Base-by-base conservation (phyloP, 768 basidiomycete genomes). In the Tylopilus sp. region DNA sequence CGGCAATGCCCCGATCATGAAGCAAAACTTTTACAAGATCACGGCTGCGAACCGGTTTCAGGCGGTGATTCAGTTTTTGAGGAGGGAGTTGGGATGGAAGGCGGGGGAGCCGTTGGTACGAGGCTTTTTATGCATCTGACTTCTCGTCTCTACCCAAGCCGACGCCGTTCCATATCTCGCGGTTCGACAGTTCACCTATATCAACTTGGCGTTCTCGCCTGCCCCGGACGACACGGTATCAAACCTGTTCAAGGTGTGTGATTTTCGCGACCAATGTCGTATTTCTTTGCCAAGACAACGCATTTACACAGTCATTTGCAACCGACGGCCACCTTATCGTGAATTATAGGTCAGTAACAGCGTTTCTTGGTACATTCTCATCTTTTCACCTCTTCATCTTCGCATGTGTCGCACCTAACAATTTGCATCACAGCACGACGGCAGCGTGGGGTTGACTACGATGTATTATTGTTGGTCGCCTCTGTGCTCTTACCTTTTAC, bases 1-100 rank as follows among this genome's bases (percentile, higher is more conserved):
- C 11, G 96, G 96, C 42, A 95, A 96, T 62, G 96, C 95, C 1
- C 96, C 96, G 0, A 94, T 99, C 63, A 97, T 99, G 95, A 95
- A 89, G 74, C 92, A 96, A 73, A 98, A 96, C 74, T 90, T 95
- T 62, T 98, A 93, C 83, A 96, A 95, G 78, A 95, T 98, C 64
- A 93, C 94, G 0, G 89, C 94, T 13, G 86, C 88, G 36, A 94
- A 97, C 68, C 80, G 89, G 49, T 99, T 98, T 63, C 93, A 97
- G 68, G 90, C 92, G 9, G 95, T 98, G 50, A 93, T 96, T 37
- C 86, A 91, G 64, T 97, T 98, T 69, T 67, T 98, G 71, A 74
- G 95, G 58, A 91, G 84, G 64, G 93, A 98, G 67, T 71, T 98
- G 34, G 85, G 86, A 2, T 92, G 90, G 86, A 92, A 91, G 66